phyloP scores from a whole-genome alignment of 371 early-diverging fungal species.

The Fennellomyces sp. region DNA sequence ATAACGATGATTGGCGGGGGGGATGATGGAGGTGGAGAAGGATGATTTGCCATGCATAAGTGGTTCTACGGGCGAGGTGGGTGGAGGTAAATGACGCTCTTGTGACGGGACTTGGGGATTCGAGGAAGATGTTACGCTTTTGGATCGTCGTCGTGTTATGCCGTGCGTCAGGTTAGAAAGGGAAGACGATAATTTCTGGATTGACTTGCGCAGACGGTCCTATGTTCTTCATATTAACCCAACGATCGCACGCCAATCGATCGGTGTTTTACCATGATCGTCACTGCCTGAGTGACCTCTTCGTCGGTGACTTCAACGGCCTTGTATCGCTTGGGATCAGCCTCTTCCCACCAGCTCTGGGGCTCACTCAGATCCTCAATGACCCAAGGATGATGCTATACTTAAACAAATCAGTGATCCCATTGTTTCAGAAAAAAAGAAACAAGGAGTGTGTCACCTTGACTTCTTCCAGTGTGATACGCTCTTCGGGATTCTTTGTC shows the following conservation, averaged over 20 bases:
- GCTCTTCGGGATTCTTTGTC: conserved; percentile 83
- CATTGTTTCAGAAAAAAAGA: not conserved
- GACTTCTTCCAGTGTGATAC: conserved; percentile 85
- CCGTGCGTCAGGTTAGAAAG: conserved; percentile 23
- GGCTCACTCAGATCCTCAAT: conserved; percentile 70
- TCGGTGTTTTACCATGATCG: conserved; percentile 40
- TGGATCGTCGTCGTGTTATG: conserved; percentile 22
- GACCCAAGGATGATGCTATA: conserved; percentile 86
- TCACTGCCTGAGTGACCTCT: conserved; percentile 25
- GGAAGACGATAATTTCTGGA: conserved; percentile 25
- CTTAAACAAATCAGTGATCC: not conserved
- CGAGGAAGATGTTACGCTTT: conserved; percentile 17
- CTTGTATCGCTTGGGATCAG: conserved; percentile 39
- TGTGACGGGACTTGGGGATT: too few species aligned
- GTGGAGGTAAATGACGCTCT: too few species aligned
- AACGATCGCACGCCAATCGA: not conserved
- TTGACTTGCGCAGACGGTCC: conserved; percentile 29
- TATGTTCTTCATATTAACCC: not conserved
- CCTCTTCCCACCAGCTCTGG: conserved; percentile 36
- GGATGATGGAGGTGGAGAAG: conserved; percentile 15
- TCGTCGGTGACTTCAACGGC: conserved; percentile 27
- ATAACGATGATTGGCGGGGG: conserved; percentile 2
- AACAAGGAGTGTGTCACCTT: conserved; percentile 62
- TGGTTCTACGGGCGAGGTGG: conserved; percentile 12
- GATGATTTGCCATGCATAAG: conserved; percentile 19